A percentile compares a stretch with the other conserved stretches of the same genome.
phyloP scores from a whole-genome alignment of 257 asterid genomes.

The Solanum lycopersicoides region DNA sequence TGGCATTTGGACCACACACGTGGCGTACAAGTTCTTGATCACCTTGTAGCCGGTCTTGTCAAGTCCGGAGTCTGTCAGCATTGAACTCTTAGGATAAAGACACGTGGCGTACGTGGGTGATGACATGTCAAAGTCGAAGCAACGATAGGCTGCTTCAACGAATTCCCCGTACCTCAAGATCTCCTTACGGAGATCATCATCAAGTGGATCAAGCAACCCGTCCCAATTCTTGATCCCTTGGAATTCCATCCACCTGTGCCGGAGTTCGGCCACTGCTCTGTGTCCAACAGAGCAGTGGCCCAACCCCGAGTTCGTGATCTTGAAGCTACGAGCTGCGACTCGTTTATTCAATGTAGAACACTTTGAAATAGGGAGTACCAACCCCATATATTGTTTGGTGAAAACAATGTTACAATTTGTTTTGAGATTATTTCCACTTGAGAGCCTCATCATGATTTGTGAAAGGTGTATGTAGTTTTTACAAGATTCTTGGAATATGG shows the following conservation, averaged over 20 bases:
- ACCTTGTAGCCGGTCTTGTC: constrained; percentile 35
- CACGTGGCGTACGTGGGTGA: constrained; percentile 46
- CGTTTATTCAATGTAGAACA: not conserved
- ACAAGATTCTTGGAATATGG: not conserved
- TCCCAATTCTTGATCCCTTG: constrained; percentile 95
- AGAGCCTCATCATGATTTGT: not conserved
- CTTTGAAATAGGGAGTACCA: not conserved
- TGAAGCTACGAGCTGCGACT: not conserved
- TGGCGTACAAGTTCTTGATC: constrained; percentile 47
- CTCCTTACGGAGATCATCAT: constrained; percentile 57
- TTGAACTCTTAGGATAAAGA: constrained; percentile 12
- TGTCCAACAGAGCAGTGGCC: not conserved
- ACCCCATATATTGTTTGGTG: not conserved
- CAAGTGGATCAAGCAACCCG: constrained; percentile 82
- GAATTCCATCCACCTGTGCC: constrained; percentile 64
- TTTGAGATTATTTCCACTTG: not conserved
- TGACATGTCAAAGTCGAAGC: constrained; percentile 66
- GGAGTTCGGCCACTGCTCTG: not conserved
- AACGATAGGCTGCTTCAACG: constrained; percentile 65
- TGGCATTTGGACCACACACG: constrained; percentile 54
- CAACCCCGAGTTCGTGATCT: not conserved
- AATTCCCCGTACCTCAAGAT: constrained; percentile 74
- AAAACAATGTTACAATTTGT: not conserved
- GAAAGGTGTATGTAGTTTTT: not conserved
- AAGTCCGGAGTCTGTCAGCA: constrained; percentile 33